Base-by-base conservation (phyloP, 2,329 filamentous ascomycete genomes). In the Arthroderma uncinatum region DNA sequence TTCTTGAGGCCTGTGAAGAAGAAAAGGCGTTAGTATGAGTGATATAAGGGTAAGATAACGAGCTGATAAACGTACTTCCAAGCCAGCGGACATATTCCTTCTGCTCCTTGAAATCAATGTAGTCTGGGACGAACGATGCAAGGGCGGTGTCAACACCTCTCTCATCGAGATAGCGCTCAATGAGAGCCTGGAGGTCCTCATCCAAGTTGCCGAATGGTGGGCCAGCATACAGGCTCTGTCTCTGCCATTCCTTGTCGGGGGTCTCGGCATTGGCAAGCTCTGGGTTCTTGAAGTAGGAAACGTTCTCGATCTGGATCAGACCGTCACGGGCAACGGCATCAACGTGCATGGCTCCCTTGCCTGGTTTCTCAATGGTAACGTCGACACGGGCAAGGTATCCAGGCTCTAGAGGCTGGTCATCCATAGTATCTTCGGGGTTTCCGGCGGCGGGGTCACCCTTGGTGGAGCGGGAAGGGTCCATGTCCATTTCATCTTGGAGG, bases 51-150 rank as follows among this genome's bases (percentile, higher is more conserved):
- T 48, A 60, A 42, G 7, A 42, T 8, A 25, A 21, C 10, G 14
- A 19, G 7, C 6, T 23, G 19, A 28, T 7, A 5, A 56, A 67
- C 78, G 73, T 72, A 81, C 80, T 83, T 73, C 84, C 81, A 72
- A 98, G 78, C 93, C 94, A 98, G 63, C 81, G 77, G 61, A 94
- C 77, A 74, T 98, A 98, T 80, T 98, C 93, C 76, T 84, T 87
- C 82, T 97, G 92, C 82, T 98, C 93, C 85, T 98, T 98, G 75
- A 87, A 83, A 71, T 97, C 90, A 68, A 97, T 91, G 77, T 95
- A 98, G 72, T 97, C 91, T 37, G 91, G 89, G 47, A 95, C 85
- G 73, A 97, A 96, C 64, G 91, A 77, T 56, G 91, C 92, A 66
- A 98, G 81, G 59, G 85, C 82, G 65, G 86, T 84, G 68, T 92